A percentile compares a stretch with the other conserved stretches of the same genome.
Evolutionary conservation across 139 green algal genomes (phyloP).

Genomic region (Monoraphidium neglectum): DNA sequence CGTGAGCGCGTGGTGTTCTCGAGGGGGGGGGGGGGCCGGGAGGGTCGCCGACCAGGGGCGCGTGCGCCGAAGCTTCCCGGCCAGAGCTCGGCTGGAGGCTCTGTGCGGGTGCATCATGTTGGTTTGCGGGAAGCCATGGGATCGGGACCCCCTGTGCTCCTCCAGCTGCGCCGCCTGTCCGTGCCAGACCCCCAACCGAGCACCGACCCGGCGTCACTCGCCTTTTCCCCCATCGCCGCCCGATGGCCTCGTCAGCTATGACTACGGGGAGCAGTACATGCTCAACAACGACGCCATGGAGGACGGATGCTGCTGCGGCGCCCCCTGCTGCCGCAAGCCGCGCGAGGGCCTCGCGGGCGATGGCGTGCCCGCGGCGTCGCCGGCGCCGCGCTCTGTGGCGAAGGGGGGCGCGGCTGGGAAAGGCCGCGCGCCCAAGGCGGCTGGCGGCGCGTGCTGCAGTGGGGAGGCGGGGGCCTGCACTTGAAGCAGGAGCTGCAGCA

Average conservation of each 20-base stretch:
- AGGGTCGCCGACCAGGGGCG: background rate
- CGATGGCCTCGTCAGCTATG: constrained; percentile 15
- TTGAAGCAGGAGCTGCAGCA: too few relatives aligned
- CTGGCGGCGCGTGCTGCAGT: too few relatives aligned
- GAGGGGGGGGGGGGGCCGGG: background rate
- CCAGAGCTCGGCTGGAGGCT: too few relatives aligned
- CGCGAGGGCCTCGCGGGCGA: too few relatives aligned
- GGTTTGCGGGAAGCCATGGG: background rate
- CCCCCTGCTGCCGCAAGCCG: constrained; percentile 57
- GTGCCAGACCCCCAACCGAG: background rate
- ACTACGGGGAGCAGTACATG: constrained; percentile 82
- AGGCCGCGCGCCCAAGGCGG: too few relatives aligned
- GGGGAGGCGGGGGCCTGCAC: too few relatives aligned
- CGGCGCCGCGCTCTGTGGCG: too few relatives aligned
- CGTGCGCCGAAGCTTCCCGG: too few relatives aligned
- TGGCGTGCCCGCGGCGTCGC: too few relatives aligned
- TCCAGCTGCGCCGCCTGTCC: background rate
- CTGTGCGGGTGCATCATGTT: background rate
- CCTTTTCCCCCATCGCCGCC: too few relatives aligned
- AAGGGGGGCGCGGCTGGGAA: too few relatives aligned
- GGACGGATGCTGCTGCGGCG: constrained; percentile 29
- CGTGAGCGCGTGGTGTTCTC: constrained; percentile 44
- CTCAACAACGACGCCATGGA: constrained; percentile 73
- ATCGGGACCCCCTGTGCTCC: background rate
- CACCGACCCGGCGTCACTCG: too few relatives aligned